Percentiles rank a stretch among this genome's conserved stretches.
These are phyloP conservation scores for Rhynchosporium graminicola DNA, from an alignment of 2,329 filamentous ascomycete genomes.

Conservation along the genomic window DNA sequence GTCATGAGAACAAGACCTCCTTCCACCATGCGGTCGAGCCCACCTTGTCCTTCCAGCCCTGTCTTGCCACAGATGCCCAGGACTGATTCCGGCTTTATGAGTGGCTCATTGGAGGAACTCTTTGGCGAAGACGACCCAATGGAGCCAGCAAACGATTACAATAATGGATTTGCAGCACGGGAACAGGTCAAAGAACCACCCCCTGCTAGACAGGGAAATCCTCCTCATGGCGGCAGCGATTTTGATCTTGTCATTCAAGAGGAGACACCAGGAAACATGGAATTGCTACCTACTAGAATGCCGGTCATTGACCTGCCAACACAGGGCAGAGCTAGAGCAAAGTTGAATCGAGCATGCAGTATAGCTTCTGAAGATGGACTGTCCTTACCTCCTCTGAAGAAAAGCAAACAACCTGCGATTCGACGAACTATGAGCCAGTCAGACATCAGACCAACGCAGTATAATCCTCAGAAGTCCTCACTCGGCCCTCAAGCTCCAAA, in stretches of 20 bases:
- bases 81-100: constrained; percentile 81
- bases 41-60: constrained; percentile 66
- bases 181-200: constrained; percentile 37
- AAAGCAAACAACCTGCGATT: constrained; percentile 21
- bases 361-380: constrained; percentile 38
- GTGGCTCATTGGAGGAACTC: constrained; percentile 60
- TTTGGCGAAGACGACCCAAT: constrained; percentile 56
- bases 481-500: constrained; percentile 8
- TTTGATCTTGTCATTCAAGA: constrained; percentile 41
- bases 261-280: constrained; percentile 44
- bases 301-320: constrained; percentile 35
- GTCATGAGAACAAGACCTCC: constrained; percentile 65
- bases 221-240: constrained; percentile 23
- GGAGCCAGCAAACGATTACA: constrained; percentile 42
- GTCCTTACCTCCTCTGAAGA: constrained; percentile 31
- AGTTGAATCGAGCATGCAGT: constrained; percentile 38
- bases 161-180: constrained; percentile 36
- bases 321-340: constrained; percentile 37
- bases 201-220: constrained; percentile 15
- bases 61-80: constrained; percentile 58
- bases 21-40: constrained; percentile 68
- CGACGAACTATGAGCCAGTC: constrained; percentile 21
- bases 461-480: constrained; percentile 13
- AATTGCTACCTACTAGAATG: constrained; percentile 44
- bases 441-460: background rate